Percentiles rank a stretch among this genome's conserved stretches.
phyloP scores from a whole-genome alignment of 331 rosid genomes.

The Quercus tomentella region DNA sequence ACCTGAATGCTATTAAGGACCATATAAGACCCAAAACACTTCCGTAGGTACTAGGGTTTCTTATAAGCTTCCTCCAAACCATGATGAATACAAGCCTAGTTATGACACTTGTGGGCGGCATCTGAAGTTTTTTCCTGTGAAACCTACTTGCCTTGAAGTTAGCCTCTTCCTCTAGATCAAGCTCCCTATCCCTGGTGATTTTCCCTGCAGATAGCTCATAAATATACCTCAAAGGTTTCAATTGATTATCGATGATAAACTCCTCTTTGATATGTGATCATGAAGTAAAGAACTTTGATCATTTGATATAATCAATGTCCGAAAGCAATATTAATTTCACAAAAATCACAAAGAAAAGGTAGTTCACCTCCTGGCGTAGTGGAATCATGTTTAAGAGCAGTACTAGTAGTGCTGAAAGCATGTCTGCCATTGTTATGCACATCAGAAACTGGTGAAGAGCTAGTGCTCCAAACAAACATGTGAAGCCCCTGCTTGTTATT shows the following conservation, averaged over 20 bases:
- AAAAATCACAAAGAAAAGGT: not conserved
- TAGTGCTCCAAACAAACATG: constrained; percentile 98
- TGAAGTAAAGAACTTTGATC: no score
- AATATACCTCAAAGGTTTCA: constrained; percentile 15
- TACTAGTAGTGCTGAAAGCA: no score
- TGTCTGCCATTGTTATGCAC: constrained; percentile 43
- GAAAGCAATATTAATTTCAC: no score
- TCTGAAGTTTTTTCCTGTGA: constrained; percentile 62
- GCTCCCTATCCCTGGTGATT: constrained; percentile 30
- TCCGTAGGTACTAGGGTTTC: constrained; percentile 91
- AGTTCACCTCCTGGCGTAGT: constrained; percentile 50
- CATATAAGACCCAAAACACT: constrained; percentile 76
- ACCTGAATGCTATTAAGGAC: constrained; percentile 87
- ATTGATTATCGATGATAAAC: no score
- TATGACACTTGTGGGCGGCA: constrained; percentile 96
- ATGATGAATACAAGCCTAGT: constrained; percentile 86
- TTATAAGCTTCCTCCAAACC: constrained; percentile 97
- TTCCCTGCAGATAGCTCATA: constrained; percentile 59
- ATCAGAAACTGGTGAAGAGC: constrained; percentile 88
- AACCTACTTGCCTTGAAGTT: constrained; percentile 46
- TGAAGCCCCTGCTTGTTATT: constrained; percentile 69
- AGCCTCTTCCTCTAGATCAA: constrained; percentile 50
- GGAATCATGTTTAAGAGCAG: constrained; percentile 45
- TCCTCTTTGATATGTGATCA: no score
- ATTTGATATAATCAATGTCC: no score